Conservation (phyloP, 2,329 filamentous ascomycete genomes). For the Camillea tinctor region DNA sequence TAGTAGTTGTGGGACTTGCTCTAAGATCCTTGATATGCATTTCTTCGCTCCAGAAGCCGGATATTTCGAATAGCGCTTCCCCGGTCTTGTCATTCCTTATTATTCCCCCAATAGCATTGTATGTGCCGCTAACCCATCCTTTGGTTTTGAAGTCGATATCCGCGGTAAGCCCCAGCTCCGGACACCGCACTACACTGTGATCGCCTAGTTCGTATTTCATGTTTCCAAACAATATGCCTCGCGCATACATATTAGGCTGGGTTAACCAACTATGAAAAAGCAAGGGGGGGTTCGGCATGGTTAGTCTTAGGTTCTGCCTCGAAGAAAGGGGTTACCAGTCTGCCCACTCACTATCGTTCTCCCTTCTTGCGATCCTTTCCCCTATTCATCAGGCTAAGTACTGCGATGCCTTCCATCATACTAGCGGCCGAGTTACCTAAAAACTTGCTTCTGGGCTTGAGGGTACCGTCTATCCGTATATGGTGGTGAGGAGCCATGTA, state of each 20-base stretch:
- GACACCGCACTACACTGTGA: constrained; percentile 88
- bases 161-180: constrained; percentile 79
- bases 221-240: constrained; percentile 94
- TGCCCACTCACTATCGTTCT: constrained; percentile 76
- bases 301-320: background rate
- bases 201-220: constrained; percentile 99
- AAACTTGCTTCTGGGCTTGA: constrained; percentile 94
- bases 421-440: constrained; percentile 96
- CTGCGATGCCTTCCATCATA: constrained; percentile 95
- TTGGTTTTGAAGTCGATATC: constrained; percentile 99
- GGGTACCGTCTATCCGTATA: constrained; percentile 90
- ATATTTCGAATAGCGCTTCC: constrained; percentile 86
- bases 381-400: constrained; percentile 78
- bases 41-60: constrained; percentile 89
- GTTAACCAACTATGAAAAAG: constrained; percentile 76
- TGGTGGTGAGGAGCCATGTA: constrained; percentile 94
- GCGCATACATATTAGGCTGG: constrained; percentile 98
- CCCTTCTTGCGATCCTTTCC: constrained; percentile 63
- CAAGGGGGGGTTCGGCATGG: constrained; percentile 1
- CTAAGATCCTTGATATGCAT: constrained; percentile 87
- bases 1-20: constrained; percentile 49
- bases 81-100: constrained; percentile 88
- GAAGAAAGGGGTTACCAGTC: background rate
- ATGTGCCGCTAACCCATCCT: constrained; percentile 93
- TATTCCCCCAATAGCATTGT: constrained; percentile 89